Conservation (phyloP, 768 basidiomycete species). For the Boletus rubropictus region DNA sequence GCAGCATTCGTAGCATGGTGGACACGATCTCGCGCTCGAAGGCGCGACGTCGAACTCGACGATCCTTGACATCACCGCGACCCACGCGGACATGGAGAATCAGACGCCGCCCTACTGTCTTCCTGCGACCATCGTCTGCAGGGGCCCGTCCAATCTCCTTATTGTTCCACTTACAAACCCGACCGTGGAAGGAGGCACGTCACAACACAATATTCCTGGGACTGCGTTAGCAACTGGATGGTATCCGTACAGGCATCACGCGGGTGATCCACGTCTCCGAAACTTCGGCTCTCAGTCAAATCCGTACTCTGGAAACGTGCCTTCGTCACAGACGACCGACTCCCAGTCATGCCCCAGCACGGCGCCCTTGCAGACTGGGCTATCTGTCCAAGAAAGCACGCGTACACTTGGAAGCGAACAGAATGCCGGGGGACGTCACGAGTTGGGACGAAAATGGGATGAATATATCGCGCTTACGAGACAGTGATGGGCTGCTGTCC, state of each 20-base stretch:
- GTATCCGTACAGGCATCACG: not conserved
- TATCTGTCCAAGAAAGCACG: slow-evolving; percentile 28
- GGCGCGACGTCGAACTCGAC: slow-evolving; percentile 29
- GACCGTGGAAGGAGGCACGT: not conserved
- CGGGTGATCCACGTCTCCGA: slow-evolving; percentile 3
- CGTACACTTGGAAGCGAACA: slow-evolving; percentile 44
- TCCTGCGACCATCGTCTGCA: slow-evolving; percentile 20
- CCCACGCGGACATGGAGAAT: slow-evolving; percentile 4
- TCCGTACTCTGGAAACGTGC: not conserved
- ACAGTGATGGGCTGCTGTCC: not conserved
- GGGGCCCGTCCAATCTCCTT: slow-evolving; percentile 17
- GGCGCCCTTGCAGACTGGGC: slow-evolving; percentile 11
- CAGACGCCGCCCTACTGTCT: slow-evolving; percentile 22
- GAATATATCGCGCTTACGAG: slow-evolving; percentile 2
- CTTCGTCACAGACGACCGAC: slow-evolving; percentile 7
- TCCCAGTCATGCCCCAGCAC: slow-evolving; percentile 9
- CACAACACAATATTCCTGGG: slow-evolving; percentile 4
- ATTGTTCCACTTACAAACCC: slow-evolving; percentile 14
- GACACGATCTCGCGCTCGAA: slow-evolving; percentile 38
- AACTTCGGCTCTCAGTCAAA: slow-evolving; percentile 4
- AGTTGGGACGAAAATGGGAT: slow-evolving; percentile 31
- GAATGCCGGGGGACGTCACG: slow-evolving; percentile 41
- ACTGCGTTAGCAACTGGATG: not conserved
- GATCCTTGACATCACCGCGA: slow-evolving; percentile 33
- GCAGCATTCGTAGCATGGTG: slow-evolving; percentile 46